Conservation (phyloP, 179 eudicot species). For the Spinacia oleracea region DNA sequence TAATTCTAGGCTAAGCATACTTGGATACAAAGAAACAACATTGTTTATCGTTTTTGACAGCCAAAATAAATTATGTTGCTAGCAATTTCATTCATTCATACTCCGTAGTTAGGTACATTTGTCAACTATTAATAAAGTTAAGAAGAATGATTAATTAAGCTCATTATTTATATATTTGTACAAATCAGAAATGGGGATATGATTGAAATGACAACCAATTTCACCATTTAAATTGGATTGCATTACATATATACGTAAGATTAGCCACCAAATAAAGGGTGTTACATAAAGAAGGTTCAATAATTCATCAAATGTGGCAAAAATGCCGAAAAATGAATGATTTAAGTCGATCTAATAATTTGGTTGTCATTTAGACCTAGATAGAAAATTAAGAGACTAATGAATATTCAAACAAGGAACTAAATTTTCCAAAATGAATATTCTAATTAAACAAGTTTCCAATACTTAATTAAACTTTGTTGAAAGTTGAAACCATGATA, state of each 20-base stretch:
- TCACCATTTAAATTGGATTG: neutral
- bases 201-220: no score
- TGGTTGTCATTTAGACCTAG: no score
- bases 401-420: no score
- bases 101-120: neutral
- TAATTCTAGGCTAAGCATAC: neutral
- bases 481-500: conserved; percentile 6
- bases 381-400: no score
- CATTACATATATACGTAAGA: no score
- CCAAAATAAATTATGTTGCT: neutral
- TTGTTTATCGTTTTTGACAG: neutral
- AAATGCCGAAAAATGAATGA: no score
- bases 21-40: neutral
- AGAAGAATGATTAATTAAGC: neutral
- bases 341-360: no score
- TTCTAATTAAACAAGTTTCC: neutral
- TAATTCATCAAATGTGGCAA: neutral
- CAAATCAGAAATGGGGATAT: neutral
- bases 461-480: neutral
- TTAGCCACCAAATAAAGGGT: neutral
- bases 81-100: neutral
- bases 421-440: no score
- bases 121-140: neutral
- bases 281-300: neutral
- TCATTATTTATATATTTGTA: neutral